Base-by-base conservation (phyloP, 148 eudicot species). In the Hydrangea macrophylla region DNA sequence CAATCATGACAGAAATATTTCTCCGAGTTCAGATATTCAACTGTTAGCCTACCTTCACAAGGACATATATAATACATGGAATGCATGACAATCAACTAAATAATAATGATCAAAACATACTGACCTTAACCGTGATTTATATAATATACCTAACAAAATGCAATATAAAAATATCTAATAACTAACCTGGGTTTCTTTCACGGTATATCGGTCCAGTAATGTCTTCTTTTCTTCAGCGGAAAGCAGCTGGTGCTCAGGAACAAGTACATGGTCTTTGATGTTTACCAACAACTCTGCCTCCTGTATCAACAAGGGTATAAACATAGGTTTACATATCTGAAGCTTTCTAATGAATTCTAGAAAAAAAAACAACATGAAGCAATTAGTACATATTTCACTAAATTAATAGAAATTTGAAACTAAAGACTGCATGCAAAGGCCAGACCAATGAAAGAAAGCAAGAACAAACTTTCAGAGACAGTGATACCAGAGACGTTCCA, bases 181-280 rank as follows among this genome's bases (percentile, higher is more conserved):
- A 83, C 80, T 42, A 55, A 89, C 98, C 98, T 92, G 98, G 23
- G 98, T 92, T 78, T 89, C 96, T 75, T 92, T 92, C 70, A 92
- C 96, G 0, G 98, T 86, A 58, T 89, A 92, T 69, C 98, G 78
- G 64, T 85, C 83, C 70, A 92, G 84, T 81, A 86, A 78, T 26
- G 89, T 82, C 78, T 92, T 90, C 86, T 90, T 92, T 73, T 92
- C 98, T 60, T 85, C 96, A 26, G 82, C 77, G n/a, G 77, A 76
- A 31, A 92, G 87, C 60, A 87, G 61, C 73, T 90, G 89, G 72
- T 90, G 96, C 79, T 89, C 90, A 7, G 98, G 98, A 78, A 92
- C 91, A 57, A 92, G 85, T 37, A 90, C 91, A 68, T 92, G 98
- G 23, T 92, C 80, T 76, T 81, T 89, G 40, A 92, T 84, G 72